Evolutionary conservation across 805 yeast species (phyloP).

Genomic region (Clavispora asparagi): DNA sequence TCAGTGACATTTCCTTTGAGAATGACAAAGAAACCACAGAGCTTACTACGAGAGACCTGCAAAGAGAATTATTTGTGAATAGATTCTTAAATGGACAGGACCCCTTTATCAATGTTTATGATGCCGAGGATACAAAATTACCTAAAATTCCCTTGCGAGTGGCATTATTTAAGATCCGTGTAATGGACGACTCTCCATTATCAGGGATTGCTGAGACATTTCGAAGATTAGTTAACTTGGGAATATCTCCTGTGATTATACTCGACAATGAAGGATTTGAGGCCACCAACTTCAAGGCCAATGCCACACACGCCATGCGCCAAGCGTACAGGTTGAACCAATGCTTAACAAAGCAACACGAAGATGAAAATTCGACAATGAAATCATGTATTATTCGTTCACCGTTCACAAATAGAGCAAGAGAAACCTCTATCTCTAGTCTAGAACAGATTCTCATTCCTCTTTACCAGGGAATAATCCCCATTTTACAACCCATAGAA

Average conservation of each 20-base stretch:
- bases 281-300: constrained; percentile 23
- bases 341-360: constrained; percentile 15
- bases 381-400: constrained; percentile 24
- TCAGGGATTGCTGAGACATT: constrained; percentile 54
- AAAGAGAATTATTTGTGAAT: constrained; percentile 28
- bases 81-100: constrained; percentile 27
- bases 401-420: constrained; percentile 17
- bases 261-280: constrained; percentile 41
- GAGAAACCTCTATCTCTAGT: constrained; percentile 14
- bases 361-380: constrained; percentile 19
- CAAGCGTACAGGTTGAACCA: constrained; percentile 28
- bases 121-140: constrained; percentile 28
- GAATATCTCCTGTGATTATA: constrained; percentile 69
- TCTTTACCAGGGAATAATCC: constrained; percentile 46
- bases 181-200: constrained; percentile 25
- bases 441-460: constrained; percentile 35
- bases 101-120: constrained; percentile 30
- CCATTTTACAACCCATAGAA: constrained; percentile 59
- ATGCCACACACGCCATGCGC: constrained; percentile 25
- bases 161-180: constrained; percentile 51
- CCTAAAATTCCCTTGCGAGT: constrained; percentile 43
- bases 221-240: constrained; percentile 51
- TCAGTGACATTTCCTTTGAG: constrained; percentile 13
- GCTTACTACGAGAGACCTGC: constrained; percentile 19
- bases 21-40: constrained; percentile 16